Evolutionary conservation across 148 eudicot species (phyloP).

Genomic region (Vaccinium corymbosum): DNA sequence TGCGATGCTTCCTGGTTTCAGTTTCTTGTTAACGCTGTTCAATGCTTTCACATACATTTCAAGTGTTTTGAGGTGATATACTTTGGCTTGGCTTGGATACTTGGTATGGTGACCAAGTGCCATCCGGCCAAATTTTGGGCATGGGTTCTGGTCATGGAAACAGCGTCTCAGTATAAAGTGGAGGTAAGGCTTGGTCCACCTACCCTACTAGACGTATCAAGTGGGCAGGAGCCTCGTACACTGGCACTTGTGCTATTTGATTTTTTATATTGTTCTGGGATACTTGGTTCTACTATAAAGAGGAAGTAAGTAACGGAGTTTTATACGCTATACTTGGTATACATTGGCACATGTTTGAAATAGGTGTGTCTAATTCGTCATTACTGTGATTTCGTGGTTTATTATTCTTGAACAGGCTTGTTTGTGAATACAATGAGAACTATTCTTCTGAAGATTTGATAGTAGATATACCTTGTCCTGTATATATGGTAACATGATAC

Average conservation of each 20-base stretch:
- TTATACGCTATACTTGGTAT: neutral
- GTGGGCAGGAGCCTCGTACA: neutral
- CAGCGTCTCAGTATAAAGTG: neutral
- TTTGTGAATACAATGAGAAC: neutral
- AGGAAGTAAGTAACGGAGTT: neutral
- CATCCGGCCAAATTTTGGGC: neutral
- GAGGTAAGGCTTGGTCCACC: neutral
- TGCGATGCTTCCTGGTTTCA: too few relatives aligned
- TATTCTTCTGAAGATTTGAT: neutral
- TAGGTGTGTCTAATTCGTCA: neutral
- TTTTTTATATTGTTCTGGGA: neutral
- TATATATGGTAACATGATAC: neutral
- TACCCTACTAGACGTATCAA: neutral
- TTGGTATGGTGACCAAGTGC: too few relatives aligned
- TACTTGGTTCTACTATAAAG: neutral
- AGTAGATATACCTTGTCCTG: neutral
- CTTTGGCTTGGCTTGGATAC: too few relatives aligned
- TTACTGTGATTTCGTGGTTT: neutral
- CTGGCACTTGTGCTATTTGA: neutral
- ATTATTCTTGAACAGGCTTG: conserved; percentile 41
- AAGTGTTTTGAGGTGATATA: too few relatives aligned
- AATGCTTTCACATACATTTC: too few relatives aligned
- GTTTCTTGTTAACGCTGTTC: too few relatives aligned
- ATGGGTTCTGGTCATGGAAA: neutral
- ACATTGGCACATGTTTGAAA: neutral